A percentile compares a stretch with the other conserved stretches of the same genome.
These are phyloP conservation scores for Macaranga tanarius DNA, from an alignment of 441 rosid species.

Conservation along the genomic window DNA sequence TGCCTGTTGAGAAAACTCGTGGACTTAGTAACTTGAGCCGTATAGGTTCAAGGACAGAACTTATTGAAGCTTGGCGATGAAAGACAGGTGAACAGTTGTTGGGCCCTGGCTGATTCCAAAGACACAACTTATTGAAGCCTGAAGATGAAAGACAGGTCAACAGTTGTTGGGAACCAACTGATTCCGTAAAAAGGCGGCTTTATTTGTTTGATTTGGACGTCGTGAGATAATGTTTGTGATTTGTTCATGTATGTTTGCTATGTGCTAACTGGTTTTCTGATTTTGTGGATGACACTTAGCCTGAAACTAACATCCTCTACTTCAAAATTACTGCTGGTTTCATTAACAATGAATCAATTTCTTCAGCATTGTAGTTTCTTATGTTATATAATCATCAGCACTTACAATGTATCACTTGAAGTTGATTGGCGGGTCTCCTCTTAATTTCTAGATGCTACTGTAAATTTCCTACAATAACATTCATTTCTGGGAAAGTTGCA, in stretches of 20 bases:
- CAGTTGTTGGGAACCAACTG: conserved; percentile 6
- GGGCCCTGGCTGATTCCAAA: conserved; percentile 26
- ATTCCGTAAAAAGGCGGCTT: conserved; percentile 2
- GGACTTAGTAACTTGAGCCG: conserved; percentile 53
- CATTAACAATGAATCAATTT: conserved; percentile 26
- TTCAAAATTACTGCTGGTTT: conserved; percentile 7
- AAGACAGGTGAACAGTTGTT: conserved; percentile 9
- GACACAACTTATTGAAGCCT: conserved; percentile 67
- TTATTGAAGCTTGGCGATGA: conserved; percentile 77
- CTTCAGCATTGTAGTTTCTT: conserved; percentile 14
- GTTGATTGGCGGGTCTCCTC: neutral
- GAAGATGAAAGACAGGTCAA: conserved; percentile 44
- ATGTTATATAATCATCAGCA: neutral
- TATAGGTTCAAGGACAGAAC: conserved; percentile 59
- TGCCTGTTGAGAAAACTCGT: conserved; percentile 37
- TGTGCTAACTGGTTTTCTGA: conserved; percentile 29
- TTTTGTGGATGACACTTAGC: conserved; percentile 13
- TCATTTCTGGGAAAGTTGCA: neutral
- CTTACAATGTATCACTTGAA: neutral
- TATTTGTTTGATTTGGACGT: conserved; percentile 16
- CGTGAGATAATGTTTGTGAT: conserved; percentile 17
- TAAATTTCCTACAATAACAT: neutral
- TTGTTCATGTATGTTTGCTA: conserved; percentile 22
- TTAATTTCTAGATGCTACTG: neutral
- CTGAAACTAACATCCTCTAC: conserved; percentile 29